Evolutionary conservation across 768 basidiomycete species (phyloP), one percentile per base, ranked within the genome.

Genomic region (Lanmaoa rubissima): DNA sequence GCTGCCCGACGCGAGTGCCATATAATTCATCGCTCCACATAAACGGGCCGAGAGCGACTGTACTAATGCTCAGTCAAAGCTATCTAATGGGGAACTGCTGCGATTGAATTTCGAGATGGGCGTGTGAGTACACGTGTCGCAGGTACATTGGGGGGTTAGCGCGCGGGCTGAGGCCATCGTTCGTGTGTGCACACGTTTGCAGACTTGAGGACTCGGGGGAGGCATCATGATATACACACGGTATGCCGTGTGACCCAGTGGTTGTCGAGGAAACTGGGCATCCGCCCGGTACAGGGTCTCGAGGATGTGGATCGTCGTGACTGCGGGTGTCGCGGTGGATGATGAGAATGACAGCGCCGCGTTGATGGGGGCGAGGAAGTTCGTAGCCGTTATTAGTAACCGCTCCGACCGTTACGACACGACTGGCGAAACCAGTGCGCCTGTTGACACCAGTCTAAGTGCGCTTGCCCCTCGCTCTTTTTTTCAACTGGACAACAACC

Each of bases 41-140:
- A 28, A 32, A 51, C 21, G 61, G 52, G 42, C 42, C 58, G 41
- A 50, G 52, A 36, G 48, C 41, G 55, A 55, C 40, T 45, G 45
- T 48, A 36, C 44, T 54, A 31, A 53, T 28, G 28, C 6, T 24
- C 21, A 24, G 28, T 40, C 39, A 39, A 49, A 36, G 26, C 42
- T 17, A 48, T 65, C 51, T 43, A 59, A 59, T 57, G 65, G 63
- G 63, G 61, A 53, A 55, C 54, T 51, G 62, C 65, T 71, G 69
- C 65, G 69, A 58, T 62, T 59, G 59, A 66, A 62, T 58, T 60
- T 59, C 40, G 57, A 61, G 58, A 60, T 64, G 66, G 54, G 61
- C 69, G 71, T 71, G 69, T 63, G 71, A 71, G 63, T 45, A 70
- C 69, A 71, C 69, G 69, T 71, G 69, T 69, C 52, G 61, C 50